Evolutionary conservation across 2,329 filamentous ascomycete genomes (phyloP).

Genomic region (Fusarium brachygibbosum): DNA sequence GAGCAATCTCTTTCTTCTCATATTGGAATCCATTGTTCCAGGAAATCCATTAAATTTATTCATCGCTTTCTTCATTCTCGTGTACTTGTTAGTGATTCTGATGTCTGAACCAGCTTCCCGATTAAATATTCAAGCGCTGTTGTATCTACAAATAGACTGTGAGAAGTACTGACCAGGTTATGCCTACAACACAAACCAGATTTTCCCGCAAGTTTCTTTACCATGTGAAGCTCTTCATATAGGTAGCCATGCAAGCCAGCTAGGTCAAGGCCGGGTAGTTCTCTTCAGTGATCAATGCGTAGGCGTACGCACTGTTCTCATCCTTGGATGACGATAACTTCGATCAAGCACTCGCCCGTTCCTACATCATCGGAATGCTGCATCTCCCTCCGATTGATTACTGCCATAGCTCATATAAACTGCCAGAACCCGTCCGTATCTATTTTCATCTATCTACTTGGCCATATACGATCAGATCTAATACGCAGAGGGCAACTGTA

Average conservation of each 20-base stretch:
- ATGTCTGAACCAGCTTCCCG: background rate
- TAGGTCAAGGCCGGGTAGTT: background rate
- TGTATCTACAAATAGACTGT: background rate
- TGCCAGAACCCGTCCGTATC: background rate
- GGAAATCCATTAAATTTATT: too few species aligned
- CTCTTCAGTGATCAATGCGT: background rate
- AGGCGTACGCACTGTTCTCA: background rate
- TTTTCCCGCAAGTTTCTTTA: background rate
- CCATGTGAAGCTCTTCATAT: background rate
- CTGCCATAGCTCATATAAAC: background rate
- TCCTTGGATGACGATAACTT: background rate
- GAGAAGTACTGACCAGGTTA: background rate
- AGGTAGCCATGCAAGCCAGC: background rate
- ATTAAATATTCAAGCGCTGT: background rate
- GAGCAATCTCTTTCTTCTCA: background rate
- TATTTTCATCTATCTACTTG: background rate
- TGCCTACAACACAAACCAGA: background rate
- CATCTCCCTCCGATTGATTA: slow-evolving; percentile 2
- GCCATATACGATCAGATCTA: background rate
- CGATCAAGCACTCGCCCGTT: slow-evolving; percentile 19
- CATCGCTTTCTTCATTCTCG: background rate
- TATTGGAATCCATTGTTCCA: background rate
- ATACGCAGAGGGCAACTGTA: slow-evolving; percentile 22
- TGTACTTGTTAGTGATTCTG: background rate
- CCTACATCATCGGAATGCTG: background rate